Base-by-base conservation (phyloP, 1,284 basidiomycete species). In the Serendipita sp. region DNA sequence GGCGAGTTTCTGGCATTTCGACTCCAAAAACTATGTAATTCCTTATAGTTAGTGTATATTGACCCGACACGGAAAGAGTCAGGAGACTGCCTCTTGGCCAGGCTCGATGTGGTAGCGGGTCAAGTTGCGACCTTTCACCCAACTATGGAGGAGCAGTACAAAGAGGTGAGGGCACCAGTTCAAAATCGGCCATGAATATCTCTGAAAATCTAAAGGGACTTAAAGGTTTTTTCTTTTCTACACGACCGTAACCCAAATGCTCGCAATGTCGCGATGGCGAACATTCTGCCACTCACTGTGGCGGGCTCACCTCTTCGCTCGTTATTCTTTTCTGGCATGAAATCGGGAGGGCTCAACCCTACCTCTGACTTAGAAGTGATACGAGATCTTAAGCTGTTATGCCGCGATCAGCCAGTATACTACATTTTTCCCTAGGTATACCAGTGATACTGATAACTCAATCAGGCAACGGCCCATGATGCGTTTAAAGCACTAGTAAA, bases 401-500 rank as follows among this genome's bases (percentile, higher is more conserved):
- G 93, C 73, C 76, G 88, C 67, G 93, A 96, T 73, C 89, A 92
- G 70, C 78, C 87, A 61, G 89, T 89, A 71, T 63, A 79, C 70
- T 42, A 4, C n/a, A 3, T 41, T 61, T 66, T 69, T 17, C 61
- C 61, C 29, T 64, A 22, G 22, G 47, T 68, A 8, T 45, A 44
- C 8, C 5, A 61, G 41, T 17, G 32, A 64, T 64, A 22, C 13
- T 58, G 34, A 64, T 62, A 60, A 26, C 32, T 64, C 17, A 61
- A 41, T 62, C 32, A 95, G 92, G 81, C 85, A 63, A 85, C 93
- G 58, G 91, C 95, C 0, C 95, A 99, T 71, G 93, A 97, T 76
- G 95, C 95, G 0, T 89, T 98, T 72, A 86, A 88, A 67, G 92
- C 93, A 2, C 79, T 99, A 43, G 86, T 99, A 72, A 99, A 99